Base-by-base conservation (phyloP, 129 eudicot genomes). In the Flaveria ramosissima region DNA sequence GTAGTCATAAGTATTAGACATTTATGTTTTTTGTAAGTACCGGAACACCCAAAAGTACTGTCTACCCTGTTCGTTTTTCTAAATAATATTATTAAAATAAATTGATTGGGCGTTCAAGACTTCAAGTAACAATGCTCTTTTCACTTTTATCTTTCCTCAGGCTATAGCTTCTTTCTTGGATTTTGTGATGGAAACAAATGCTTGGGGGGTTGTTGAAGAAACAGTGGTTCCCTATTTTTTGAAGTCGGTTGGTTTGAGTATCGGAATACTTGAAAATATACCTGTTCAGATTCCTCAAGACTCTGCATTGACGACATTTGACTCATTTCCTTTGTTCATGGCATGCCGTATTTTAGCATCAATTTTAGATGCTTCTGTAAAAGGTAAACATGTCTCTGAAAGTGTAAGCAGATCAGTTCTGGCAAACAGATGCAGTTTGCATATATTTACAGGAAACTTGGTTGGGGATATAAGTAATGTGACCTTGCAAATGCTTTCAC, bases 391-490 rank as follows among this genome's bases (percentile, higher is more conserved):
- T 70, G 75, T 75, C 41, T 62, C 60, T 12, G 80, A 50, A 50
- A 65, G 67, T 64, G 64, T 55, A 48, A 60, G 80, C 66, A 73
- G 68, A 21, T 57, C 83, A 65, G 17, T 27, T 65, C 70, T 74
- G 43, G 85, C 56, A 17, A 78, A 81, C 70, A 81, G 73, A 65
- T 70, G 68, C 71, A 55, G 15, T 66, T 80, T 71, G 53, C 77
- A 72, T 72, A 27, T 10, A 63, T 86, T 91, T 82, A 70, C 83
- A 67, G 85, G 76, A 61, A 88, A 86, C 75, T 60, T 95, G 77
- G 85, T 95, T 19, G 85, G 92, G 94, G 96, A 91, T 80, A 80
- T 95, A 17, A 81, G 89, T 75, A 78, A 83, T 45, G 46, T 91
- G 82, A 82, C 86, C 63, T 69, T 88, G 66, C 76, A 77, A 73